Conservation (phyloP, 2,329 filamentous ascomycete species). For the Penicillium polonicum region DNA sequence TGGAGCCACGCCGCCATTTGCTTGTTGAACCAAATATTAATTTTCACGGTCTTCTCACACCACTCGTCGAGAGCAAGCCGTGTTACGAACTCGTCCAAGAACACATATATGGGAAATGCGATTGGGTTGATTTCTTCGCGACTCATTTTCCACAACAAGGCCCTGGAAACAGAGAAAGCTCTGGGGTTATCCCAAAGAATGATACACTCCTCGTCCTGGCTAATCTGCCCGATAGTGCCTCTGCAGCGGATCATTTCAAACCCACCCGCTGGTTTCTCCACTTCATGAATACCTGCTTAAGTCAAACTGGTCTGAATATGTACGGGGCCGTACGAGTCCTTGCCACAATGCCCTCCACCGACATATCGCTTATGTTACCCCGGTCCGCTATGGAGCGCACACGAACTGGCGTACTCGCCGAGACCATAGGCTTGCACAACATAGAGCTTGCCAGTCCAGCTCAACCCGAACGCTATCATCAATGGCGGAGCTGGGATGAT, state of each 20-base stretch:
- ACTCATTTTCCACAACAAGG: conserved; percentile 56
- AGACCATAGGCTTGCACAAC: conserved; percentile 46
- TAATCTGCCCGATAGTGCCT: conserved; percentile 61
- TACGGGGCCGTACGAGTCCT: conserved; percentile 81
- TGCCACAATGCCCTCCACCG: conserved; percentile 65
- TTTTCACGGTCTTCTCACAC: conserved; percentile 56
- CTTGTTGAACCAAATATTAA: conserved; percentile 70
- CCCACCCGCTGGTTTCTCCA: conserved; percentile 57
- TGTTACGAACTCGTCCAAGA: conserved; percentile 54
- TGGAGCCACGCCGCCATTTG: conserved; percentile 79
- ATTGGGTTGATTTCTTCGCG: conserved; percentile 43
- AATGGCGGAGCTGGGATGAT: conserved; percentile 27
- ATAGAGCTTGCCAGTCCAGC: conserved; percentile 55
- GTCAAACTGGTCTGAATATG: conserved; percentile 63
- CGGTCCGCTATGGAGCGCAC: conserved; percentile 55
- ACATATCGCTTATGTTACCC: conserved; percentile 62
- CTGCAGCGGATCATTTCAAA: conserved; percentile 48
- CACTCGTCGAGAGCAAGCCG: conserved; percentile 53
- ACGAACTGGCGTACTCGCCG: conserved; percentile 59
- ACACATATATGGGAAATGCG: conserved; percentile 57
- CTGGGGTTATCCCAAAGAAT: conserved; percentile 56
- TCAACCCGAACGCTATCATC: conserved; percentile 30
- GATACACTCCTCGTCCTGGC: conserved; percentile 71
- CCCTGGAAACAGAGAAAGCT: conserved; percentile 35
- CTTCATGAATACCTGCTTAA: conserved; percentile 58